Evolutionary conservation across 768 basidiomycete species (phyloP).

Genomic region (Macrocybe gigantea): DNA sequence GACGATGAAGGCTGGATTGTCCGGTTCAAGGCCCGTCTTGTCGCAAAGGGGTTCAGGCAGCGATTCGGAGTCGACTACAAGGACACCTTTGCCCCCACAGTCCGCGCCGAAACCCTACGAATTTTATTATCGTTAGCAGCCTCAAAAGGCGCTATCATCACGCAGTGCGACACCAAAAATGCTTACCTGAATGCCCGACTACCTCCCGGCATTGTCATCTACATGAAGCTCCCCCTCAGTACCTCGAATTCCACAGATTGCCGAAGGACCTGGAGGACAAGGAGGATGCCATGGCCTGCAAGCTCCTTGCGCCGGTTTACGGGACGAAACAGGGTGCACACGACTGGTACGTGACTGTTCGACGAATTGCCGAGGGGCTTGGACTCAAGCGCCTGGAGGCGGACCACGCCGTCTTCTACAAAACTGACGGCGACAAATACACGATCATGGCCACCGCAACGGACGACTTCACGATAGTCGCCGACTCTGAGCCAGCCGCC

Average conservation of each 20-base stretch:
- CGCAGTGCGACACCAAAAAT: too few relatives aligned
- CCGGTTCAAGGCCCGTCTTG: conserved; percentile 35
- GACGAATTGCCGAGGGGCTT: conserved; percentile 1
- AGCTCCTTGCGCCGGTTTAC: conserved; percentile 18
- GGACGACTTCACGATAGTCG: too few relatives aligned
- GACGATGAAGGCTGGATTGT: conserved; percentile 25
- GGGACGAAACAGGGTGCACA: conserved; percentile 16
- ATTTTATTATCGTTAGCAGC: conserved; percentile 17
- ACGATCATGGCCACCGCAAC: too few relatives aligned
- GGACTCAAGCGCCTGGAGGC: conserved; percentile 13
- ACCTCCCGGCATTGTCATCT: too few relatives aligned
- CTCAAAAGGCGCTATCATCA: too few relatives aligned
- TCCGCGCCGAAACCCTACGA: conserved; percentile 14
- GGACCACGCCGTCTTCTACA: conserved; percentile 12
- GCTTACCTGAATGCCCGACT: too few relatives aligned
- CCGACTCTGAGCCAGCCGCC: too few relatives aligned
- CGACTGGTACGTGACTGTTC: conserved; percentile 12
- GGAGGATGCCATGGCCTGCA: conserved; percentile 12
- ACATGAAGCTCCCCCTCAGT: too few relatives aligned
- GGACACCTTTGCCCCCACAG: conserved; percentile 29
- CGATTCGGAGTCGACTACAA: conserved; percentile 30
- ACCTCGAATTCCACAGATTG: too few relatives aligned
- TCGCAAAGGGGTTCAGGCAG: conserved; percentile 36
- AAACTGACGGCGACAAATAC: neutral
- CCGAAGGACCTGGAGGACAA: neutral